Evolutionary conservation across 495 filamentous ascomycete species (phyloP).

Genomic region (Talaromyces stipitatus): DNA sequence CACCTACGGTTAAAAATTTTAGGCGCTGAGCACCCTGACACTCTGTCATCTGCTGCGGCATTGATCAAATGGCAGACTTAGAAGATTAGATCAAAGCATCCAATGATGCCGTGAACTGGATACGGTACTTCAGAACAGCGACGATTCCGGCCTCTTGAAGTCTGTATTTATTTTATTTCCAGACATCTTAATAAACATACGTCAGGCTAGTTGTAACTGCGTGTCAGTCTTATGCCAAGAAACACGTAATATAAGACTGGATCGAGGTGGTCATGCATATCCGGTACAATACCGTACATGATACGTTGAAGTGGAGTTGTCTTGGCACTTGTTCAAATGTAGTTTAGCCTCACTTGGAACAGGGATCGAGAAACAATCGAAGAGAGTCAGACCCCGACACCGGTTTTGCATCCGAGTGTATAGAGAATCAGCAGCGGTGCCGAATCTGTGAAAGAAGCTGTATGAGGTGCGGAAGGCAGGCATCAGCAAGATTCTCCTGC

Average conservation of each 20-base stretch:
- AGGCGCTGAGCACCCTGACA: conserved; percentile 28
- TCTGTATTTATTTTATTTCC: too few species aligned
- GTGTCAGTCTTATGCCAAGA: background rate
- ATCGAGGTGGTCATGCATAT: background rate
- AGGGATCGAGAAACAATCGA: background rate
- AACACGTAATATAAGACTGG: background rate
- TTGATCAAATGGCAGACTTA: background rate
- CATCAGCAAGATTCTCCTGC: background rate
- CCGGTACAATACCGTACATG: too few species aligned
- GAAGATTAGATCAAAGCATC: background rate
- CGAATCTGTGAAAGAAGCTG: too few species aligned
- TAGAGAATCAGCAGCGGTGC: too few species aligned
- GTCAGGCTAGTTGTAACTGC: too few species aligned
- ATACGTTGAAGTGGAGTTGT: background rate
- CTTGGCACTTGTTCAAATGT: background rate
- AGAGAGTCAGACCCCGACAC: background rate
- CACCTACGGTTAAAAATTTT: conserved; percentile 12
- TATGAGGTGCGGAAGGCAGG: too few species aligned
- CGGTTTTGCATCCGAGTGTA: background rate
- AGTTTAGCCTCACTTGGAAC: background rate
- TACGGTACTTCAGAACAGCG: too few species aligned
- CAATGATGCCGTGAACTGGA: background rate
- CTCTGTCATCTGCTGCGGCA: conserved; percentile 20
- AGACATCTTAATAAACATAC: too few species aligned
- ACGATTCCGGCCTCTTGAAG: too few species aligned